Percentiles rank a stretch among this genome's conserved stretches.
Conservation (phyloP, 1,139 yeast genomes). For the Diutina pseudorugosa region DNA sequence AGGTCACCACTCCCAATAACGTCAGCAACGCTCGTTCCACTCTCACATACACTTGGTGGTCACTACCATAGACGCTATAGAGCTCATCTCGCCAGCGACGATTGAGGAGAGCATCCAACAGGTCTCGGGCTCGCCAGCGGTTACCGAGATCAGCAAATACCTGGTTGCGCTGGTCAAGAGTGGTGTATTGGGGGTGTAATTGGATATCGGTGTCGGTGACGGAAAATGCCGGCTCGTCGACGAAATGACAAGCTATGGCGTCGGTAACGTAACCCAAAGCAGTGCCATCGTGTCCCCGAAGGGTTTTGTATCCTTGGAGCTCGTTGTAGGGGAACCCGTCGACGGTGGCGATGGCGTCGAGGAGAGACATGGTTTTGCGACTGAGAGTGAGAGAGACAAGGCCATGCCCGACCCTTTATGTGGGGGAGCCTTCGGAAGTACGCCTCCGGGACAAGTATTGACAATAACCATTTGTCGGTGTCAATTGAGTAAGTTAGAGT, state of each 20-base stretch:
- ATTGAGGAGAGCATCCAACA: constrained; percentile 21
- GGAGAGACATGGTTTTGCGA: constrained; percentile 7
- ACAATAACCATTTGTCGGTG: too few species aligned
- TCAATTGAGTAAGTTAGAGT: too few species aligned
- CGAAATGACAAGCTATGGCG: constrained; percentile 28
- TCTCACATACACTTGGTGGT: constrained; percentile 43
- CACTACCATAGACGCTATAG: constrained; percentile 56
- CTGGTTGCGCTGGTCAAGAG: constrained; percentile 33
- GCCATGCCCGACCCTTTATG: too few species aligned
- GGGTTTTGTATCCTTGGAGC: constrained; percentile 18
- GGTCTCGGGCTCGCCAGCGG: constrained; percentile 29
- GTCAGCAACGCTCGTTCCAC: constrained; percentile 78
- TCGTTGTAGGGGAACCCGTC: constrained; percentile 35
- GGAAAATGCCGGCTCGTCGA: constrained; percentile 13
- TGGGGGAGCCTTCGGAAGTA: too few species aligned
- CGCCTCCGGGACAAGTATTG: too few species aligned
- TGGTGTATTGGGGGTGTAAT: constrained; percentile 24
- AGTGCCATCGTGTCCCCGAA: constrained; percentile 39
- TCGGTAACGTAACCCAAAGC: constrained; percentile 43
- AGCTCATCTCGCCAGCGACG: constrained; percentile 85
- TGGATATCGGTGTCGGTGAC: constrained; percentile 15
- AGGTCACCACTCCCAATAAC: constrained; percentile 73
- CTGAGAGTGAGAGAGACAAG: too few species aligned
- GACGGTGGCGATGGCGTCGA: constrained; percentile 23
- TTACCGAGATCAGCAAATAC: constrained; percentile 33